Conservation (phyloP, 768 basidiomycete genomes). For the Ramaria sp. region DNA sequence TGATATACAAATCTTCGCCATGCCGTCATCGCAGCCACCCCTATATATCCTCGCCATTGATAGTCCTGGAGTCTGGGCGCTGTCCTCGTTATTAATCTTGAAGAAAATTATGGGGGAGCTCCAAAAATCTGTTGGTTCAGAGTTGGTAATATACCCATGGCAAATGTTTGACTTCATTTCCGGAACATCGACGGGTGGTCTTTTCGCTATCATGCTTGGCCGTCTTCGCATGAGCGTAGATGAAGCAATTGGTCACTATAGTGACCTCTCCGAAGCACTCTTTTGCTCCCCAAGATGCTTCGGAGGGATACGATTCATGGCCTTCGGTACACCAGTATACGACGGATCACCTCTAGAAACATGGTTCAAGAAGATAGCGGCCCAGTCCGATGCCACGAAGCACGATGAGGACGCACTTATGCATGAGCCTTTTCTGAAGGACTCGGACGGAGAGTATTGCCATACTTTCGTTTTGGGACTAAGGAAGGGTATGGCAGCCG, state of each 20-base stretch:
- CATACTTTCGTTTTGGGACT: conserved; percentile 12
- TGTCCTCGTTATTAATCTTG: conserved; percentile 23
- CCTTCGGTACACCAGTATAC: conserved; percentile 4
- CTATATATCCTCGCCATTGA: conserved; percentile 15
- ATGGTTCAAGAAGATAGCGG: conserved; percentile 4
- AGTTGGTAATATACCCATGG: conserved; percentile 19
- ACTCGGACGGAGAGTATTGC: too few relatives aligned
- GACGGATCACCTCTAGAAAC: conserved; percentile 6
- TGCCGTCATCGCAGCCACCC: too few relatives aligned
- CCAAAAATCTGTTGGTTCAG: conserved; percentile 9
- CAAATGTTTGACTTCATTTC: conserved; percentile 27
- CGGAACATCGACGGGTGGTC: conserved; percentile 26
- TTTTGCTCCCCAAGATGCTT: conserved; percentile 14
- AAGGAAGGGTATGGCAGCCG: conserved; percentile 1
- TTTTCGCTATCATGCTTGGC: conserved; percentile 30
- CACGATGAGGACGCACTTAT: too few relatives aligned
- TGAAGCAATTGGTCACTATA: conserved; percentile 24
- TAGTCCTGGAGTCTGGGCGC: conserved; percentile 26
- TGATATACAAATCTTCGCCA: too few relatives aligned
- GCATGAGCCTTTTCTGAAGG: too few relatives aligned
- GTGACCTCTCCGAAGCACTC: conserved; percentile 20
- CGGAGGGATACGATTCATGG: neutral
- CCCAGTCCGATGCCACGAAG: conserved; percentile 1
- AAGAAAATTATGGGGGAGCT: conserved; percentile 21
- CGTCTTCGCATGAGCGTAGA: conserved; percentile 26